Conservation (phyloP, 495 filamentous ascomycete genomes). For the Echria macrotheca region DNA sequence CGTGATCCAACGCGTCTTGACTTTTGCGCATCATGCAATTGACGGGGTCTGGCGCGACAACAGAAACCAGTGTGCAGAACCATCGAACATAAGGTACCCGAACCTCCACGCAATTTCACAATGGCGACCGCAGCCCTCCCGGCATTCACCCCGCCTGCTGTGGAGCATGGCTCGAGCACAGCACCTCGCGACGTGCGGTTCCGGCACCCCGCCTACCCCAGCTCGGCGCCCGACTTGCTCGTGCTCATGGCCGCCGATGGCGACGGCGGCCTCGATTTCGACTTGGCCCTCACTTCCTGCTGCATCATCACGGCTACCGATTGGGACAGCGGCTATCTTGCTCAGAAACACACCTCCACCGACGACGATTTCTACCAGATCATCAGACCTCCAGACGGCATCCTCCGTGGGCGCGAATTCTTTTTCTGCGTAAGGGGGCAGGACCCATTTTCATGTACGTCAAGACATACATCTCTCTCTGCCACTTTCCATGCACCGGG, state of each 20-base stretch:
- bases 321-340: conserved; percentile 5
- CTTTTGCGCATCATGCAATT: too few relatives aligned
- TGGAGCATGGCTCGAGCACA: too few relatives aligned
- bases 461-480: not conserved
- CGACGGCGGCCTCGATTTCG: conserved; percentile 10
- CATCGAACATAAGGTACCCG: too few relatives aligned
- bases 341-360: not conserved
- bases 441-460: not conserved
- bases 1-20: too few relatives aligned
- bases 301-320: conserved; percentile 1
- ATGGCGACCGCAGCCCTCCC: too few relatives aligned
- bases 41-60: too few relatives aligned
- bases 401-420: conserved; percentile 4
- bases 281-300: conserved; percentile 8
- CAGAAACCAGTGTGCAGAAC: too few relatives aligned
- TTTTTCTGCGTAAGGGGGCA: conserved; percentile 7
- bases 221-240: conserved; percentile 1
- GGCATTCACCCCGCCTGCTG: too few relatives aligned
- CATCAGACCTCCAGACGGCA: not conserved
- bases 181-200: too few relatives aligned
- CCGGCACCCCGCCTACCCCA: conserved; percentile 5
- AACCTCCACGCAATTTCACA: too few relatives aligned
- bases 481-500: not conserved
- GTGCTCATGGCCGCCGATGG: conserved; percentile 3
- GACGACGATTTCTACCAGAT: not conserved